Conservation (phyloP, 495 filamentous ascomycete genomes). For the Sabuloglossum arenarium region DNA sequence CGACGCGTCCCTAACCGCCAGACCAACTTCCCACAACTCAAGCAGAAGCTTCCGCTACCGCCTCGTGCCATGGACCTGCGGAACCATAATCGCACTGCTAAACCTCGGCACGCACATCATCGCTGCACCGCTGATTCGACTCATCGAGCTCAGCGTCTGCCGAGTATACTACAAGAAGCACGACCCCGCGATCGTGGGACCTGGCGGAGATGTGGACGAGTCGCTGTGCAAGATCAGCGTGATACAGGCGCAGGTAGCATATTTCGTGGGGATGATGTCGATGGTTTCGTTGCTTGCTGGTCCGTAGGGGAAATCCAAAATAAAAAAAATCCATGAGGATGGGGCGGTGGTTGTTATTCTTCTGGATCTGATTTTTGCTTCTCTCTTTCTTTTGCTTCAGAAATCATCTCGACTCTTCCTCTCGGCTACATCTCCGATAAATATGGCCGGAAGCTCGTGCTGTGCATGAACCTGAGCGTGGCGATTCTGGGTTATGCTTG, state of each 20-base stretch:
- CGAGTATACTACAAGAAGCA: not conserved
- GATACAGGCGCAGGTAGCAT: not conserved
- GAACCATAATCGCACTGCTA: not conserved
- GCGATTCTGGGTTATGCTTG: not conserved
- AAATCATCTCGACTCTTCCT: no score
- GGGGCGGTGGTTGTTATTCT: no score
- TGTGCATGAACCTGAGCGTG: not conserved
- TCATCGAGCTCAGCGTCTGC: not conserved
- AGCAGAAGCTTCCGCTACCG: not conserved
- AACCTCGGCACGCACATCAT: not conserved
- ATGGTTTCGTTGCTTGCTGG: not conserved
- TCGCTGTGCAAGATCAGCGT: not conserved
- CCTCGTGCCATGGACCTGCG: not conserved
- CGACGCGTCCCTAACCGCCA: no score
- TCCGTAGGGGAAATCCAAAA: no score
- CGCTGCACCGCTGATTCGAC: not conserved
- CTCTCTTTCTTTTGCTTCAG: no score
- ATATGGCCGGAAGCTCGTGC: not conserved
- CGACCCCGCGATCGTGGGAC: not conserved
- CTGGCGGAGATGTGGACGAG: not conserved
- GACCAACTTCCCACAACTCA: no score
- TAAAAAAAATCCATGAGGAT: no score
- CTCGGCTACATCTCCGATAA: not conserved
- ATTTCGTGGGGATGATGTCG: not conserved
- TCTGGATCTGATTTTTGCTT: not conserved